Evolutionary conservation across 192 early-diverging fungal genomes (phyloP).

Genomic region (Helicostylum pulchrum): DNA sequence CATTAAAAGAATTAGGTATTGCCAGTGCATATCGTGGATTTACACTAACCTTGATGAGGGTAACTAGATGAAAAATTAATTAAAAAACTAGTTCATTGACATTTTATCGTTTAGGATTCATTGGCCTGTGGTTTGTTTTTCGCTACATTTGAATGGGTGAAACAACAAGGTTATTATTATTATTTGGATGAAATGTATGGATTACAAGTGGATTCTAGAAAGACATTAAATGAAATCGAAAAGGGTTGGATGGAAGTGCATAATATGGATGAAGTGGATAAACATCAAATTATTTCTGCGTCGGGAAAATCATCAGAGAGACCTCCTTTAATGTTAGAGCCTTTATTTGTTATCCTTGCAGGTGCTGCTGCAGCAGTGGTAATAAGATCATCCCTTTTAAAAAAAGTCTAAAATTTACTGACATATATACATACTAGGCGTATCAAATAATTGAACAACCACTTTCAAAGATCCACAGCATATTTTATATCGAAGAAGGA

Average conservation of each 20-base stretch:
- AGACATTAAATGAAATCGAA: slow-evolving; percentile 19
- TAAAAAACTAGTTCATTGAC: neutral
- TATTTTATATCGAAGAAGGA: slow-evolving; percentile 65
- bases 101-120: slow-evolving; percentile 50
- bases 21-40: slow-evolving; percentile 56
- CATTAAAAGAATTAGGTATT: slow-evolving; percentile 52
- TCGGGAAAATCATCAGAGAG: slow-evolving; percentile 6
- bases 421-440: slow-evolving; percentile 31
- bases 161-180: slow-evolving; percentile 66
- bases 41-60: slow-evolving; percentile 48
- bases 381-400: neutral
- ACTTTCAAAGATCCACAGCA: slow-evolving; percentile 60
- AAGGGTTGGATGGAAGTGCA: slow-evolving; percentile 20
- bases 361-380: slow-evolving; percentile 39
- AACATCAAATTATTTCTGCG: neutral
- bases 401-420: neutral
- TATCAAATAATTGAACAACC: slow-evolving; percentile 76
- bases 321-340: slow-evolving; percentile 35
- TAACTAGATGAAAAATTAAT: slow-evolving; percentile 9
- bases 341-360: slow-evolving; percentile 38
- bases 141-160: slow-evolving; percentile 73
- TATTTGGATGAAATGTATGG: slow-evolving; percentile 53
- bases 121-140: slow-evolving; percentile 73
- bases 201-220: slow-evolving; percentile 36
- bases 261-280: slow-evolving; percentile 8